Evolutionary conservation across 2,329 filamentous ascomycete genomes (phyloP), one percentile per base, ranked within the genome.

Genomic region (Exophiala lecanii-corni): DNA sequence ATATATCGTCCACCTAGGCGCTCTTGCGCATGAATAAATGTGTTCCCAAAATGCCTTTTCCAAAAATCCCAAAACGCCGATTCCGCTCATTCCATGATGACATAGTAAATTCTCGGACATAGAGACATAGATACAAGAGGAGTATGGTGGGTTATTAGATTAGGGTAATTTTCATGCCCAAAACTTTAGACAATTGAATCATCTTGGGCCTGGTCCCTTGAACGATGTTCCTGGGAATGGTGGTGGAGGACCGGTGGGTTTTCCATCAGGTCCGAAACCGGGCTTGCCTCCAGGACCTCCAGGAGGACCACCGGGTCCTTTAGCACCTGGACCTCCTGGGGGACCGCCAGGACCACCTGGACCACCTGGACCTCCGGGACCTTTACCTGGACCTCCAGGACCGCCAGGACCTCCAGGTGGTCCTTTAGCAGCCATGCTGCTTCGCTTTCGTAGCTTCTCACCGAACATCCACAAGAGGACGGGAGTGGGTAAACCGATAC

Each of bases 381-480:
- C 47, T 7, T 47, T 45, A 10, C 49, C 49, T 12, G 49, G 48
- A 21, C 47, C 49, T 9, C 52, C 52, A 2, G 49, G 49, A 18
- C 43, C 43, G 6, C 43, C 43, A 17, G 43, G 43, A 9, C 43
- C 43, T 2, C 43, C 43, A 13, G 51, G 51, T 21, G 50, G 50
- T 19, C 45, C 48, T 25, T 50, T 53, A 28, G 37, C 31, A 9
- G 57, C 55, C 17, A 57, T 45, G 26, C 13, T 58, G 42, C 60
- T 63, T 46, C 50, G 54, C 38, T 55, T 57, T 37, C 68, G 62
- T 49, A 72, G 46, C 32, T 38, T 59, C 33, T 62, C 61, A 2
- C 72, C 72, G 47, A 65, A 74, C 17, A 59, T 58, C 69, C 68
- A 74, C 17, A 75, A 49, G 39, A 72, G 43, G 19, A 70, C 56